Evolutionary conservation across 768 basidiomycete species (phyloP).

Genomic region (Termitomyces sp.): DNA sequence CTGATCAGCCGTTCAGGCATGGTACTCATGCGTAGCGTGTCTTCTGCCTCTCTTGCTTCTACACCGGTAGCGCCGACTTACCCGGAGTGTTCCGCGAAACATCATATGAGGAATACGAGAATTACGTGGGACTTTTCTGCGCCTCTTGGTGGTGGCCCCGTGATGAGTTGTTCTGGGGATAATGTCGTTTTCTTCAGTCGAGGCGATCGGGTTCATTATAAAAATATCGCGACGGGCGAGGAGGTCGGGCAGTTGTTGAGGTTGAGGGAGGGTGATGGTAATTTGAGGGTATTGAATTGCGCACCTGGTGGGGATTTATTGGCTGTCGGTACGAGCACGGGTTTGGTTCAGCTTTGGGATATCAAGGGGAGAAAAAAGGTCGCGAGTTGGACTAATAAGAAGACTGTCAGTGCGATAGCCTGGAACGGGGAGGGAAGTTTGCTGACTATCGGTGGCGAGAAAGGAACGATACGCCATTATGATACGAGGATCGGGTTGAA

Average conservation of each 20-base stretch:
- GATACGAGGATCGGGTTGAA: conserved; percentile 17
- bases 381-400: conserved; percentile 51
- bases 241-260: conserved; percentile 51
- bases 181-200: conserved; percentile 49
- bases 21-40: conserved; percentile 30
- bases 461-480: conserved; percentile 65
- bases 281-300: conserved; percentile 34
- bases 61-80: conserved; percentile 21
- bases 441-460: conserved; percentile 61
- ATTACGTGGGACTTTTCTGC: conserved; percentile 2
- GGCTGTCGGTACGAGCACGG: conserved; percentile 59
- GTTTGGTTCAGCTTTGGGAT: conserved; percentile 75
- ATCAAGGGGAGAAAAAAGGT: conserved; percentile 51
- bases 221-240: conserved; percentile 36
- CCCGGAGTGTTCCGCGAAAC: conserved; percentile 32
- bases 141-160: conserved; percentile 8
- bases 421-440: conserved; percentile 63
- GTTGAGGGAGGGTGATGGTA: conserved; percentile 42
- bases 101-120: conserved; percentile 25
- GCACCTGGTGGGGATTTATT: conserved; percentile 32
- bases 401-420: conserved; percentile 49
- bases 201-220: conserved; percentile 52
- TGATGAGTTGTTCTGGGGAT: conserved; percentile 40
- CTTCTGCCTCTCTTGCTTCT: conserved; percentile 26
- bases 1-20: conserved; percentile 19